phyloP scores from a whole-genome alignment of 2,329 filamentous ascomycete genomes.

The Aspergillus amoenus region DNA sequence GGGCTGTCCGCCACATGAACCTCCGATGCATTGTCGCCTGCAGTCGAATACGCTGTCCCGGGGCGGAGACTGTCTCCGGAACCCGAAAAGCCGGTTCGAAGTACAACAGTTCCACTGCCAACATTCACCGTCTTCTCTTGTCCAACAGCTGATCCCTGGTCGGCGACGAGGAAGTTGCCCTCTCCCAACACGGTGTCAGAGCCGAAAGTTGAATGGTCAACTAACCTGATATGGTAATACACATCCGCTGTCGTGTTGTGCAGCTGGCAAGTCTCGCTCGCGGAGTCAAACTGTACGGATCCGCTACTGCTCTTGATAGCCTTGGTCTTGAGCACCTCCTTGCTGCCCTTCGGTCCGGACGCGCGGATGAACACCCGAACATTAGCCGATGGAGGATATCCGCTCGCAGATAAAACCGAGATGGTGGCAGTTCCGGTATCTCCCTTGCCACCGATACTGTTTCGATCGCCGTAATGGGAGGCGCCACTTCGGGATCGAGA shows the following conservation, averaged over 20 bases:
- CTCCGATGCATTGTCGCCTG: constrained; percentile 27
- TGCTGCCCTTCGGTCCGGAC: constrained; percentile 64
- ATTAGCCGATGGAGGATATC: constrained; percentile 73
- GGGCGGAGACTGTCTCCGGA: constrained; percentile 46
- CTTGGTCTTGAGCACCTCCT: constrained; percentile 88
- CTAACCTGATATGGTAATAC: constrained; percentile 82
- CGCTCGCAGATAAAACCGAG: constrained; percentile 73
- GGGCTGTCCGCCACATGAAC: constrained; percentile 34
- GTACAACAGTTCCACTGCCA: constrained; percentile 68
- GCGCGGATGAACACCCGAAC: constrained; percentile 75
- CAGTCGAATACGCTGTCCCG: constrained; percentile 36
- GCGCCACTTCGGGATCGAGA: constrained; percentile 49
- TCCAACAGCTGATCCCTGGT: constrained; percentile 63
- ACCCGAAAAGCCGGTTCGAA: constrained; percentile 70
- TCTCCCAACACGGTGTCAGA: constrained; percentile 84
- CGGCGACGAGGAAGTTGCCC: constrained; percentile 85
- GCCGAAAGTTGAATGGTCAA: constrained; percentile 81
- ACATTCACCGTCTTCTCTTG: constrained; percentile 72
- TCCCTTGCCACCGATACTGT: constrained; percentile 55
- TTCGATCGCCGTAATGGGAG: constrained; percentile 49
- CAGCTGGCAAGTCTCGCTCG: constrained; percentile 72
- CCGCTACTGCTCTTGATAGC: constrained; percentile 72
- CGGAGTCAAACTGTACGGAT: constrained; percentile 63
- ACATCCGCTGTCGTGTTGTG: constrained; percentile 72
- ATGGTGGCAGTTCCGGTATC: constrained; percentile 77